Evolutionary conservation across 192 early-diverging fungal species (phyloP).

Genomic region (Geranomyces variabilis): DNA sequence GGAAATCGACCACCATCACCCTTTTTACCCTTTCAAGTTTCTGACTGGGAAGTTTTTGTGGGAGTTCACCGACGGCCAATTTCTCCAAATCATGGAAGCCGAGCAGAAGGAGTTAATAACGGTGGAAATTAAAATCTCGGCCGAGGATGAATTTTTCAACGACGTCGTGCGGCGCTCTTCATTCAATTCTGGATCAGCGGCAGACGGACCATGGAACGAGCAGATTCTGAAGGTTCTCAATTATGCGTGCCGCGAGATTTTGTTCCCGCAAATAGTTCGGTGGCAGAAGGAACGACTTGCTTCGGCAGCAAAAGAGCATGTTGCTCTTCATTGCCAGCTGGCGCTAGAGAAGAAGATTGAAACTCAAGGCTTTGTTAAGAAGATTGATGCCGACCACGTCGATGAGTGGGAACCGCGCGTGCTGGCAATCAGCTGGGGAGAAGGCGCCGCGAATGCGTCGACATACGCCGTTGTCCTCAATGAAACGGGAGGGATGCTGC

Average conservation of each 20-base stretch:
- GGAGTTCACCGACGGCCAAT: slow-evolving; percentile 74
- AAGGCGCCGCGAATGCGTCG: slow-evolving; percentile 60
- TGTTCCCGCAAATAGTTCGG: slow-evolving; percentile 75
- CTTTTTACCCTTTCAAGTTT: slow-evolving; percentile 85
- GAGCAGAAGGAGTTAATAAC: slow-evolving; percentile 73
- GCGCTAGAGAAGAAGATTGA: slow-evolving; percentile 76
- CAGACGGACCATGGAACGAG: slow-evolving; percentile 75
- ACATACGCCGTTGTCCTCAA: slow-evolving; percentile 73
- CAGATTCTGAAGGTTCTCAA: slow-evolving; percentile 69
- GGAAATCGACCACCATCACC: slow-evolving; percentile 78
- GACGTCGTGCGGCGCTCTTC: slow-evolving; percentile 57
- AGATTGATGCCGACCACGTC: slow-evolving; percentile 16
- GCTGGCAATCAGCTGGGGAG: slow-evolving; percentile 72
- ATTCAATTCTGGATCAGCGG: slow-evolving; percentile 62
- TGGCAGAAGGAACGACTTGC: slow-evolving; percentile 75
- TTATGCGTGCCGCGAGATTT: slow-evolving; percentile 62
- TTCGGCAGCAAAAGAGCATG: slow-evolving; percentile 69
- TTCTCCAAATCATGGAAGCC: slow-evolving; percentile 74
- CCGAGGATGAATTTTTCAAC: slow-evolving; percentile 54
- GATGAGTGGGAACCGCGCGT: slow-evolving; percentile 60
- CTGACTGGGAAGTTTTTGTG: slow-evolving; percentile 73
- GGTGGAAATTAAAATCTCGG: slow-evolving; percentile 58
- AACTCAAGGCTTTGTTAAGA: background rate
- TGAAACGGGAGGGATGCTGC: slow-evolving; percentile 71
- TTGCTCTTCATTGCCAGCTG: slow-evolving; percentile 67